Base-by-base conservation (phyloP, 2,329 filamentous ascomycete species). In the Ceratocystis huliohia region DNA sequence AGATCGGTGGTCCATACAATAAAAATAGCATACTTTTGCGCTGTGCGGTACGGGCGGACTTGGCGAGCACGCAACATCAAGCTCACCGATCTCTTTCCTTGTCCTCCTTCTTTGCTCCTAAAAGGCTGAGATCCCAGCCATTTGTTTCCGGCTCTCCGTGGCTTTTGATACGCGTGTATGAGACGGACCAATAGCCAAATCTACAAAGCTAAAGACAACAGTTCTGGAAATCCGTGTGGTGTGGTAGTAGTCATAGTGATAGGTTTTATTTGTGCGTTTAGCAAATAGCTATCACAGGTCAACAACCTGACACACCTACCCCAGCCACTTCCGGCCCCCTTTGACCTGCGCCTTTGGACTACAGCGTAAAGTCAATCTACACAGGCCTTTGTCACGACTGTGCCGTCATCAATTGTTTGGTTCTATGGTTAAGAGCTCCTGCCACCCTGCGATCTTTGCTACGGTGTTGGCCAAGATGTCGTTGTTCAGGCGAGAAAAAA, bases 1-100 rank as follows among this genome's bases (percentile, higher is more conserved):
- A 33, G 30, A 59, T n/a, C 30, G 28, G 20, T n/a, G 0, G 28
- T 1, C 56, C n/a, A 7, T 5, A 33, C 5, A 7, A 59, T 30
- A 59, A 59, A 59, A 59, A 59, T 59, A 59, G 56, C 7, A 59
- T 59, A 59, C 56, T 59, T 20, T 7, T 57, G 48, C 22, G 20
- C 5, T 50, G 48, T 20, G 28, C 56, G 7, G 20, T 59, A 59
- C 28, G 28, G 28, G 8, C 28, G 25, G 15, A n/a, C 56, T 59
- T 59, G 15, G 15, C 17, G 28, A 33, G 30, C 25, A 59, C 56
- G 30, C 25, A 33, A 59, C 25, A 59, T 28, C 56, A 30, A 59
- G 13, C 5, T 59, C 56, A 59, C 56, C 28, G 28, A 37, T 53
- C 20, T 53, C 20, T 25, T 41, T 41, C 10, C 37, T 41, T 41